A percentile compares a stretch with the other conserved stretches of the same genome.
phyloP scores from a whole-genome alignment of 2,329 filamentous ascomycete genomes.

The Stagonosporopsis tanaceti region DNA sequence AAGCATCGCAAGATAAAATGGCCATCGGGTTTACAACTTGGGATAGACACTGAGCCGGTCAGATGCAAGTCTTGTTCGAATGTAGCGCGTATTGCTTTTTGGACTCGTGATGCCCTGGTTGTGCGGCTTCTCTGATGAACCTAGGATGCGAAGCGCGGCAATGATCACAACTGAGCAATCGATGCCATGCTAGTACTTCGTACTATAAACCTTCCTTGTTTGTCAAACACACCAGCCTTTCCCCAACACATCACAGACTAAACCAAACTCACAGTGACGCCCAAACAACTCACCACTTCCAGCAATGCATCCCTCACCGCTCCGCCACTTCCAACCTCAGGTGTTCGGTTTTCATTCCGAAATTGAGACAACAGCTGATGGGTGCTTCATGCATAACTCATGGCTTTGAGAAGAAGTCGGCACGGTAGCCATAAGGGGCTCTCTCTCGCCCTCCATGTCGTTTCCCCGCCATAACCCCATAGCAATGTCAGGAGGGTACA shows the following conservation, averaged over 20 bases:
- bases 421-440: constrained; percentile 5
- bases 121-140: not conserved
- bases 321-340: not conserved
- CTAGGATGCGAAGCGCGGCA: not conserved
- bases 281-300: not conserved
- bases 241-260: not conserved
- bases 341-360: constrained; percentile 13
- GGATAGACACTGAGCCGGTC: constrained; percentile 6
- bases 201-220: constrained; percentile 10
- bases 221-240: not conserved
- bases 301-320: constrained; percentile 16
- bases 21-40: constrained; percentile 1
- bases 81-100: not conserved
- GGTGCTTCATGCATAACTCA: constrained; percentile 1
- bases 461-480: constrained; percentile 23
- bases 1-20: no score
- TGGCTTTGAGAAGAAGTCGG: constrained; percentile 1
- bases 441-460: not conserved
- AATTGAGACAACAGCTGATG: not conserved
- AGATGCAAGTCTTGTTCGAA: constrained; percentile 18
- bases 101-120: not conserved
- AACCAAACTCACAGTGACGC: not conserved
- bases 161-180: not conserved
- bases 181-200: not conserved
- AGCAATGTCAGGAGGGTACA: constrained; percentile 6